phyloP scores from a whole-genome alignment of 805 yeast species.

The Isabelozyma rhagii region DNA sequence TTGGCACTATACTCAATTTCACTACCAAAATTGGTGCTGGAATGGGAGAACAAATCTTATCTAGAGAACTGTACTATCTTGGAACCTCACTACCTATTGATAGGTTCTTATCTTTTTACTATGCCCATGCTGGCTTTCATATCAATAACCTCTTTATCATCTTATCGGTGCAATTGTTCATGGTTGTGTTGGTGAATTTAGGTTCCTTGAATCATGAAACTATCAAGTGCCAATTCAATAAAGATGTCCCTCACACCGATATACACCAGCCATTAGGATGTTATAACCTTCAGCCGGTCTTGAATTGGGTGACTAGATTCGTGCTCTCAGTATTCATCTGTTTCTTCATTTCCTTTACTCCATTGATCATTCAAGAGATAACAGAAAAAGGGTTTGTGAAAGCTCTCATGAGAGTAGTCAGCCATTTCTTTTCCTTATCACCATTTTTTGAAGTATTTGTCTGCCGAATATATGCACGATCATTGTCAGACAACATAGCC shows the following conservation, averaged over 20 bases:
- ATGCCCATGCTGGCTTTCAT: conserved; percentile 97
- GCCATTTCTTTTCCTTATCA: conserved; percentile 77
- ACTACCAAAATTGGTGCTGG: conserved; percentile 97
- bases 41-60: conserved; percentile 94
- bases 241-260: conserved; percentile 69
- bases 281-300: conserved; percentile 78
- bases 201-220: conserved; percentile 78
- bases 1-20: conserved; percentile 86
- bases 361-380: conserved; percentile 81
- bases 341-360: conserved; percentile 87
- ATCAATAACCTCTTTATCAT: conserved; percentile 85
- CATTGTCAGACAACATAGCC: conserved; percentile 70
- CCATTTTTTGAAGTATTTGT: conserved; percentile 95
- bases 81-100: conserved; percentile 90
- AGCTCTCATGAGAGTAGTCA: conserved; percentile 65
- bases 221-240: conserved; percentile 63
- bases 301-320: conserved; percentile 86
- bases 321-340: conserved; percentile 89
- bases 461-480: conserved; percentile 84
- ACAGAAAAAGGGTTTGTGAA: conserved; percentile 82
- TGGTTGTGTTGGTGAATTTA: conserved; percentile 72
- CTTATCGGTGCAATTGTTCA: conserved; percentile 81
- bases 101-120: conserved; percentile 85
- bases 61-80: conserved; percentile 86
- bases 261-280: conserved; percentile 78